A percentile compares a stretch with the other conserved stretches of the same genome.
Evolutionary conservation across 441 rosid genomes (phyloP).

Genomic region (Caryocar brasiliense): DNA sequence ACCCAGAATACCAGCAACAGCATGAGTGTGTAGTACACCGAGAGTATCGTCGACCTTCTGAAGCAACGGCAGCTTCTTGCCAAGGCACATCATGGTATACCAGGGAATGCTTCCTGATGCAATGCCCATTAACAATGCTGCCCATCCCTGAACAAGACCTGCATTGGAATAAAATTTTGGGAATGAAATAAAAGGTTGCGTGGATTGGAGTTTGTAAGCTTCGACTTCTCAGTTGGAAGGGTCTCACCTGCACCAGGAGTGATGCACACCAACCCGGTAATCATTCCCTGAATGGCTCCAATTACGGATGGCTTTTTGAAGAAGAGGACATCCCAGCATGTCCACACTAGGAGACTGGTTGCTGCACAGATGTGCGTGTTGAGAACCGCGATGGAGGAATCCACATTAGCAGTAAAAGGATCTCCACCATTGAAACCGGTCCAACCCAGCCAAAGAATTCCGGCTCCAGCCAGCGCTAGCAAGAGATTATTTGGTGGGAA

Average conservation of each 20-base stretch:
- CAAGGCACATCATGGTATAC: slow-evolving; percentile 20
- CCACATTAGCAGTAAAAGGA: slow-evolving; percentile 65
- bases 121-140: slow-evolving; percentile 17
- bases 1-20: slow-evolving; percentile 15
- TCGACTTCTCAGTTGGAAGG: background rate
- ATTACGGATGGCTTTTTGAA: slow-evolving; percentile 22
- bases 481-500: slow-evolving; percentile 83
- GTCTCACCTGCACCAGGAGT: slow-evolving; percentile 16
- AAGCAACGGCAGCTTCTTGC: slow-evolving; percentile 12
- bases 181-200: background rate
- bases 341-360: slow-evolving; percentile 85
- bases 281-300: slow-evolving; percentile 22
- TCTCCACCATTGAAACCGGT: slow-evolving; percentile 92
- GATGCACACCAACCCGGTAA: slow-evolving; percentile 20
- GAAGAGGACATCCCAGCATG: slow-evolving; percentile 57
- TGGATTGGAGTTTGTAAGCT: background rate
- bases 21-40: slow-evolving; percentile 19
- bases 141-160: slow-evolving; percentile 24
- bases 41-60: slow-evolving; percentile 20
- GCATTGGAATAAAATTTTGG: background rate
- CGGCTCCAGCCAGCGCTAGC: slow-evolving; percentile 83
- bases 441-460: slow-evolving; percentile 91
- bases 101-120: slow-evolving; percentile 21
- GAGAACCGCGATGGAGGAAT: slow-evolving; percentile 52
- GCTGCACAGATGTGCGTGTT: slow-evolving; percentile 78